Percentiles rank a stretch among this genome's conserved stretches.
Evolutionary conservation across 208 protist genomes (phyloP).

Genomic region (Leishmania amazonensis): DNA sequence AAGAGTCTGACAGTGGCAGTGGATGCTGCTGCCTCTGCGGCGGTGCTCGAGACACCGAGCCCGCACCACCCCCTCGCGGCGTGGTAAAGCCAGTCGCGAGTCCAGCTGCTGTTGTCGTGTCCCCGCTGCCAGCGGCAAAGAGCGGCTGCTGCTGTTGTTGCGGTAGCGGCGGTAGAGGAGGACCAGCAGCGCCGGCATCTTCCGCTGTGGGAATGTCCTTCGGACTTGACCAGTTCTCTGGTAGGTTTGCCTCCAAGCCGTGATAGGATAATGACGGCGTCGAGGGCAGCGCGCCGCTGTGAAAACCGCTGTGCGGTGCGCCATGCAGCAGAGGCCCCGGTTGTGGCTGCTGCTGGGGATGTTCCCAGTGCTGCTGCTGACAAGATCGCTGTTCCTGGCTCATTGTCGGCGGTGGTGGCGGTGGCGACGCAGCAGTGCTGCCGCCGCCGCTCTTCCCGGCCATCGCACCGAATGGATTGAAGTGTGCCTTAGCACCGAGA

Average conservation of each 20-base stretch:
- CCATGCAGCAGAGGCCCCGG: background rate
- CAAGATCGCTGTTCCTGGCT: background rate
- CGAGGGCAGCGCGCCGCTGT: background rate
- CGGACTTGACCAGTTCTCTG: background rate
- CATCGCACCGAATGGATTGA: background rate
- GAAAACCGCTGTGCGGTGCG: background rate
- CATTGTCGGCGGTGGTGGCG: background rate
- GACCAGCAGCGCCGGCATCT: background rate
- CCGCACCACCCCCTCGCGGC: background rate
- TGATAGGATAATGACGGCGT: background rate
- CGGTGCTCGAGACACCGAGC: background rate
- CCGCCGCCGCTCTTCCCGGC: background rate
- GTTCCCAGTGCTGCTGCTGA: constrained; percentile 7
- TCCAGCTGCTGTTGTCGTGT: background rate
- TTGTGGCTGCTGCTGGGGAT: background rate
- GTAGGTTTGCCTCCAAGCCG: background rate
- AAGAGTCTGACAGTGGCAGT: background rate
- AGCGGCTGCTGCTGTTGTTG: background rate
- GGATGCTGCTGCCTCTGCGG: background rate
- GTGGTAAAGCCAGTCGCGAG: constrained; percentile 5
- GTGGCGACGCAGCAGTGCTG: background rate
- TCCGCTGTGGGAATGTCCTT: background rate
- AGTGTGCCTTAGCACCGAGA: background rate
- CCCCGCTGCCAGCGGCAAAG: background rate
- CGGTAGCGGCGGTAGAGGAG: background rate